Evolutionary conservation across 2,329 filamentous ascomycete species (phyloP).

Genomic region (Cryphonectria japonica): DNA sequence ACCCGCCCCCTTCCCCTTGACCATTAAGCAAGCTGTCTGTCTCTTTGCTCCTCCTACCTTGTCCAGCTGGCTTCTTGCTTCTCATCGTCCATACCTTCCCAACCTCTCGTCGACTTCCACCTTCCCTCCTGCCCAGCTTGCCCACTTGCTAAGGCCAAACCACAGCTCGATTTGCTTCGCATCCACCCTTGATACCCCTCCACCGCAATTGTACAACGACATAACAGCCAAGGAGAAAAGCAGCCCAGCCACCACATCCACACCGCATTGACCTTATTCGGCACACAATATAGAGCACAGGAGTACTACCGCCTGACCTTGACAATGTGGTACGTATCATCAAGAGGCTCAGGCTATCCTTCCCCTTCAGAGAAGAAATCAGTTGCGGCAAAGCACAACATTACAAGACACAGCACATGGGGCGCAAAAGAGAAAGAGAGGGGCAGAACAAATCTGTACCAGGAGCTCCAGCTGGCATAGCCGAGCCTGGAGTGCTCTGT

Average conservation of each 20-base stretch:
- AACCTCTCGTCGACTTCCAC: slow-evolving; percentile 14
- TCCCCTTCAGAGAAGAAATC: neutral
- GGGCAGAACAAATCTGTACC: neutral
- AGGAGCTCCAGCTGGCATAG: neutral
- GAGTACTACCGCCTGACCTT: slow-evolving; percentile 31
- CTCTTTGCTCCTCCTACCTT: slow-evolving; percentile 2
- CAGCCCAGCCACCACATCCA: neutral
- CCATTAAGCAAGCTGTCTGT: neutral
- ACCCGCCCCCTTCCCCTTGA: slow-evolving; percentile 21
- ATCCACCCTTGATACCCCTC: slow-evolving; percentile 27
- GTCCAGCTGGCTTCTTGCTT: slow-evolving; percentile 27
- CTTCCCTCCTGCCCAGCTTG: slow-evolving; percentile 10
- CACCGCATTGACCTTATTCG: slow-evolving; percentile 3
- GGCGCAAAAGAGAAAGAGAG: neutral
- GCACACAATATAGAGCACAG: slow-evolving; percentile 18
- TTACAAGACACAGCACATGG: neutral
- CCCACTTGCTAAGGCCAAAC: neutral
- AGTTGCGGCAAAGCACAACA: neutral
- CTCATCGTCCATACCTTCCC: slow-evolving; percentile 17
- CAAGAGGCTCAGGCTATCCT: neutral
- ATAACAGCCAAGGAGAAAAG: slow-evolving; percentile 12
- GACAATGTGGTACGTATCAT: slow-evolving; percentile 42
- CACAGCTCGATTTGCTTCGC: neutral
- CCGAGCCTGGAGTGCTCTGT: neutral
- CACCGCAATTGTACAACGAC: slow-evolving; percentile 22